These are phyloP conservation scores for Arthrobotrys entomopaga DNA, from an alignment of 2,329 filamentous ascomycete species.

Conservation along the genomic window DNA sequence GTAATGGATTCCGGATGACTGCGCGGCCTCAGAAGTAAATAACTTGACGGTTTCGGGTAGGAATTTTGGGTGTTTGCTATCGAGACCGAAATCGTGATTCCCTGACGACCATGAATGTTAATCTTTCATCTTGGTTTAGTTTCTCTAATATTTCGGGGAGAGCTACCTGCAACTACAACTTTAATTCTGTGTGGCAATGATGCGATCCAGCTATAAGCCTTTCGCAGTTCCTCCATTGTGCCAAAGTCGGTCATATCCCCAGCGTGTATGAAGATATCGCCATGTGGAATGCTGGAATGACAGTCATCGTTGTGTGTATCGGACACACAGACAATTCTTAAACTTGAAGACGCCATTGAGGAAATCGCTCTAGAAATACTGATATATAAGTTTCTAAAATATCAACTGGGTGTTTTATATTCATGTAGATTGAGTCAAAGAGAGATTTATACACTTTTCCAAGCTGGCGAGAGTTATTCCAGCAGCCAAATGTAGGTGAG, in stretches of 20 bases:
- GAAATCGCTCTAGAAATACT: not conserved
- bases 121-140: no score
- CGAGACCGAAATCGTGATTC: conserved; percentile 48
- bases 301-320: conserved; percentile 64
- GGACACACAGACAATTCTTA: conserved; percentile 63
- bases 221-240: conserved; percentile 63
- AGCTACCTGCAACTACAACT: no score
- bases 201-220: conserved; percentile 54
- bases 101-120: conserved; percentile 6
- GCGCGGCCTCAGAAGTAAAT: conserved; percentile 27
- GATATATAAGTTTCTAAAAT: no score
- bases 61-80: conserved; percentile 23
- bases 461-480: no score
- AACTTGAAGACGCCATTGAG: conserved; percentile 20
- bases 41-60: conserved; percentile 25
- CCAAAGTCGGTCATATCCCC: conserved; percentile 66
- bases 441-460: no score
- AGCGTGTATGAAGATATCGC: conserved; percentile 66
- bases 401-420: no score
- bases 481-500: no score
- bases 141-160: no score
- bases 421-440: no score
- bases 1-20: no score
- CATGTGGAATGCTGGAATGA: conserved; percentile 61
- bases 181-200: no score